These are phyloP conservation scores for Trametes hirsuta DNA, from an alignment of 1,284 basidiomycete genomes.

Conservation along the genomic window DNA sequence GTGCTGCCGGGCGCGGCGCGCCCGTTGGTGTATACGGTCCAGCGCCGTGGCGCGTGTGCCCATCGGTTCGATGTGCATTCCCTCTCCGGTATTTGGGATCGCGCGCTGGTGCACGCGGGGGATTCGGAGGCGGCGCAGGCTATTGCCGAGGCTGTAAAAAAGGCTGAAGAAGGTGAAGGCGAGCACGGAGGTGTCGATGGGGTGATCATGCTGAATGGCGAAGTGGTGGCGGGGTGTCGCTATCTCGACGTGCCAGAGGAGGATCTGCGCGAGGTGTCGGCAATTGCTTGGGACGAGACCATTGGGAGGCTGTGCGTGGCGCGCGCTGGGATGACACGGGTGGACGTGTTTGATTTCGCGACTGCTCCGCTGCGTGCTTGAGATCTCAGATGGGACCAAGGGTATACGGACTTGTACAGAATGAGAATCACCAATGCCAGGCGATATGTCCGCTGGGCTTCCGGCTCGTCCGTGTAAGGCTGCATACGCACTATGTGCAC, in stretches of 20 bases:
- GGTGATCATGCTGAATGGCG: too few species aligned
- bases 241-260: neutral
- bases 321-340: conserved; percentile 27
- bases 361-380: conserved; percentile 30
- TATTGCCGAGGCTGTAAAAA: neutral
- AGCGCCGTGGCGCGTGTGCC: too few species aligned
- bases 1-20: conserved; percentile 53
- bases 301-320: conserved; percentile 45
- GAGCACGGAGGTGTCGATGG: neutral
- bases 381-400: neutral
- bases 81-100: conserved; percentile 23
- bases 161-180: neutral
- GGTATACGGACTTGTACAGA: neutral
- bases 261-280: conserved; percentile 10
- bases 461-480: too few species aligned
- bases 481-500: too few species aligned
- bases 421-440: too few species aligned
- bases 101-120: conserved; percentile 15
- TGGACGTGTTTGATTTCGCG: conserved; percentile 45
- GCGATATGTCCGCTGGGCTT: too few species aligned
- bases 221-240: too few species aligned
- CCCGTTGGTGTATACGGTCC: conserved; percentile 5
- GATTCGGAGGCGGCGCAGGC: neutral
- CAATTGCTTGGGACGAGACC: conserved; percentile 48
- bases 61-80: conserved; percentile 45